A percentile compares a stretch with the other conserved stretches of the same genome.
phyloP scores from a whole-genome alignment of 2,329 filamentous ascomycete genomes.

The Aspergillus hiratsukae region DNA sequence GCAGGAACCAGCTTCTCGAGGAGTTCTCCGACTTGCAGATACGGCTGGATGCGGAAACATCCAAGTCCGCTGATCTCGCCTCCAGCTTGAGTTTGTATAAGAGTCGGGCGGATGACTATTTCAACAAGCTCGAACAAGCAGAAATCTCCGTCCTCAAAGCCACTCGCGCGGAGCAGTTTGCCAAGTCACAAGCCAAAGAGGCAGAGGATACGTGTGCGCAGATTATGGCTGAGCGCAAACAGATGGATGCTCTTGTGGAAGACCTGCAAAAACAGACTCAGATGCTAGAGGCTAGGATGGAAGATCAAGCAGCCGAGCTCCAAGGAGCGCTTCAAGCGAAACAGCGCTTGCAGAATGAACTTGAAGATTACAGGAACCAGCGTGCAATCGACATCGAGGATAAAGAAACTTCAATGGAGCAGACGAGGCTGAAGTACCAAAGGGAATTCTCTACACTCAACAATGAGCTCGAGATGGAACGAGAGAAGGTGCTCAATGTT shows the following conservation, averaged over 20 bases:
- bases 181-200: slow-evolving; percentile 81
- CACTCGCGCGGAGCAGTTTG: slow-evolving; percentile 86
- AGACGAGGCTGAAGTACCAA: slow-evolving; percentile 96
- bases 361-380: slow-evolving; percentile 94
- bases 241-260: slow-evolving; percentile 81
- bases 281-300: slow-evolving; percentile 81
- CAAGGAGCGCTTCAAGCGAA: slow-evolving; percentile 82
- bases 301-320: slow-evolving; percentile 86
- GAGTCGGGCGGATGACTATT: slow-evolving; percentile 89
- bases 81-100: slow-evolving; percentile 87
- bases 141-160: slow-evolving; percentile 95
- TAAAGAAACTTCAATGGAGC: slow-evolving; percentile 92
- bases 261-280: slow-evolving; percentile 88
- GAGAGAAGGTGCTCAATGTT: slow-evolving; percentile 81
- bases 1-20: slow-evolving; percentile 79
- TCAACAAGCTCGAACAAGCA: slow-evolving; percentile 92
- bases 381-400: slow-evolving; percentile 95
- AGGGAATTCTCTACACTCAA: slow-evolving; percentile 83
- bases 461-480: slow-evolving; percentile 87
- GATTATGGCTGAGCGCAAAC: slow-evolving; percentile 86
- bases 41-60: slow-evolving; percentile 81
- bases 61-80: slow-evolving; percentile 75
- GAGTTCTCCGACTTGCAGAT: slow-evolving; percentile 95
- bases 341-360: slow-evolving; percentile 91
- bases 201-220: slow-evolving; percentile 86